Evolutionary conservation across 2,329 filamentous ascomycete species (phyloP), one percentile per base, ranked within the genome.

Genomic region (Aspergillus terreus): DNA sequence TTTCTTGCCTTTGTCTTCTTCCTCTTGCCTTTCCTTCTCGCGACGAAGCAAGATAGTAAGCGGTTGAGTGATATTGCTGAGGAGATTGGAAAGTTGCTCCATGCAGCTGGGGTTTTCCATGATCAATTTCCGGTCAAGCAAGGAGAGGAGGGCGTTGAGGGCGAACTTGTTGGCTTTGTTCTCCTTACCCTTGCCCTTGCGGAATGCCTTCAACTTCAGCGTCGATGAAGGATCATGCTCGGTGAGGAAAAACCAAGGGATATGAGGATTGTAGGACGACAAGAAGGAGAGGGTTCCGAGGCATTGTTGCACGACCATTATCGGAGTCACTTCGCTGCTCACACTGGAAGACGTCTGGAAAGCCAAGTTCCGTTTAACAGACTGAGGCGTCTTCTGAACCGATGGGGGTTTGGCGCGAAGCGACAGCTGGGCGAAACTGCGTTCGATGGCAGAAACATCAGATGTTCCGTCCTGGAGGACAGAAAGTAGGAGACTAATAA

Each of bases 91-190:
- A 23, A 99, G 80, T 56, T 91, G 86, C 62, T 96, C 92, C 92
- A 99, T 97, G 51, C 96, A 92, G 6, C 86, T 81, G n/a, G 92
- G 92, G 72, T 91, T 99, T 72, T 99, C 94, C 75, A 96, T 95
- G 58, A 99, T 92, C 55, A 97, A 78, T 58, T 91, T 89, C n/a
- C 94, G 88, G 67, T 97, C 94, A 19, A 99, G 80, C 4, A 99
- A 80, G 55, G 85, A 86, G 44, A 99, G 79, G 27, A 99, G 76
- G 12, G 92, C 91, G 68, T 99, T 99, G 67, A 99, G 82, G 9
- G 95, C 91, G 67, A 88, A 99, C 67, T 90, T 94, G 60, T 86
- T 85, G 25, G 89, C 85, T 70, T 88, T 95, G 59, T 78, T 83
- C 58, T 96, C 92, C 71, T 92, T 94, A 47, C 78, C 82, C 70